Base-by-base conservation (phyloP, 495 filamentous ascomycete genomes). In the Gamarada debralockiae region DNA sequence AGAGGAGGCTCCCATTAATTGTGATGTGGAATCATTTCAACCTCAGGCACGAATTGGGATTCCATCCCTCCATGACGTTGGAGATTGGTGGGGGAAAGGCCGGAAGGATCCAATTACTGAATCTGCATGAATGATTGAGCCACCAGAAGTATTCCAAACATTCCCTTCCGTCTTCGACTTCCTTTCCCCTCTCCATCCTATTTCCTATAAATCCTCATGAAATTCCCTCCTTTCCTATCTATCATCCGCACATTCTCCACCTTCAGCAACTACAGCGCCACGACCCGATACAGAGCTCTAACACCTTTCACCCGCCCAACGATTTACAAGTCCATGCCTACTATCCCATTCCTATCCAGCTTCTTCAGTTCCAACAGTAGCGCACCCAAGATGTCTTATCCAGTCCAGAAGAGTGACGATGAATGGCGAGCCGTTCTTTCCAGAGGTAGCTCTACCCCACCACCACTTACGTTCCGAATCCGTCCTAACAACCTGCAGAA, bases 361-460 rank as follows among this genome's bases (percentile, higher is more conserved):
- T 73, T 92, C n/a, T 96, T 96, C 72, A 77, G 83, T 53, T 74
- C 70, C 37, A 66, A 65, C 31, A 68, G 65, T 31, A 48, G 73
- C 24, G 9, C n/a, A 7, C 67, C 73, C 10, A 84, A 78, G 44
- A 93, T 89, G 81, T 83, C 86, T 27, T 89, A 83, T 61, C 91
- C 92, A 5, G 81, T 90, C 45, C 70, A 95, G 70, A 89, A 90
- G 69, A 82, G 71, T 34, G 75, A 87, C 18, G 82, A 87, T 22
- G 88, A 97, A 72, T 98, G 93, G 93, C 86, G 83, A 55, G 86
- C 92, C 10, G 78, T 95, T 27, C 70, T 98, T 25, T 87, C 66
- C 55, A 84, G 79, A 59, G 89, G 90, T 92, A 69, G 42, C 62
- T 23, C 24, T 33, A 39, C 27, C 44, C 44, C 44, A 3, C 24